phyloP scores from a whole-genome alignment of 495 filamentous ascomycete genomes.

The Hapsidospora chrysogenum region DNA sequence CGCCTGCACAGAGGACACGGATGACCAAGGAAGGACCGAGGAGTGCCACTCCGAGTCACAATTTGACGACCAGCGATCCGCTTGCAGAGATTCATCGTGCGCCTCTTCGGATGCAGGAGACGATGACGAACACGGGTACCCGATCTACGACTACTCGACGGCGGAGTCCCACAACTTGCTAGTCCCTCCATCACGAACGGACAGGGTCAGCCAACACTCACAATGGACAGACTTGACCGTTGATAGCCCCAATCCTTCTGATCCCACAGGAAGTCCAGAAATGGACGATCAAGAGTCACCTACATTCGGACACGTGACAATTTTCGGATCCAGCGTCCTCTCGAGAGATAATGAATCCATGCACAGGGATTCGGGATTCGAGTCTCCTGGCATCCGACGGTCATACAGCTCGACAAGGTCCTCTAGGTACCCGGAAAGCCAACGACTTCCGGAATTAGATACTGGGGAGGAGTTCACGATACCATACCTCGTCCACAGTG shows the following conservation, averaged over 20 bases:
- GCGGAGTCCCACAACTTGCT: conserved; percentile 16
- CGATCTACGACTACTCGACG: conserved; percentile 10
- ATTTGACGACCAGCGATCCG: neutral
- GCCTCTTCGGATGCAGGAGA: conserved; percentile 13
- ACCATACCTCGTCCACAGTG: conserved; percentile 10
- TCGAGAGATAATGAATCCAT: no score
- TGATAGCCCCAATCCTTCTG: conserved; percentile 24
- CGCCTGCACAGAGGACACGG: conserved; percentile 2
- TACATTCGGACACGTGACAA: neutral
- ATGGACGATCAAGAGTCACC: conserved; percentile 7
- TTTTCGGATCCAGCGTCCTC: neutral
- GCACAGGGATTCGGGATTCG: no score
- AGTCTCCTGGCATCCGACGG: neutral
- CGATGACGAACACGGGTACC: conserved; percentile 10
- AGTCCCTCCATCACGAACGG: conserved; percentile 25
- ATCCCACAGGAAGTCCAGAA: no score
- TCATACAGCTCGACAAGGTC: conserved; percentile 4
- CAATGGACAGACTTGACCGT: conserved; percentile 41
- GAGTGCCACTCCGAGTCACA: neutral
- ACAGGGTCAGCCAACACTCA: conserved; percentile 32
- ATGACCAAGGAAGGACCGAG: conserved; percentile 2
- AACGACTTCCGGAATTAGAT: conserved; percentile 21
- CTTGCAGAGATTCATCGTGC: conserved; percentile 11
- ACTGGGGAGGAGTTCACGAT: conserved; percentile 17
- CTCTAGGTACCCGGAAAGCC: conserved; percentile 6